phyloP scores from a whole-genome alignment of 768 basidiomycete species.

The Mycena rosella region DNA sequence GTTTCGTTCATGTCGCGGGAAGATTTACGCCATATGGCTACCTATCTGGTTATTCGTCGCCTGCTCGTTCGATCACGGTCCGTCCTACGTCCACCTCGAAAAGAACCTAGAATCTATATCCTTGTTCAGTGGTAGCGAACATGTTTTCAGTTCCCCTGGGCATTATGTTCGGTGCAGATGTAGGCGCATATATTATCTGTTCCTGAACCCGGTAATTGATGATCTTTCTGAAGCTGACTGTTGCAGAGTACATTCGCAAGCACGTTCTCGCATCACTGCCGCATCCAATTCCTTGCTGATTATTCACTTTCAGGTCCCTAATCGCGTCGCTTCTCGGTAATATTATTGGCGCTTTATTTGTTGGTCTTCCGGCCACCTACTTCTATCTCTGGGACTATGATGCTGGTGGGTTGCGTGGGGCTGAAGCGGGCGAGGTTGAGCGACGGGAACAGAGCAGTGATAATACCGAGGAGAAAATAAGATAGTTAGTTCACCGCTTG shows the following conservation, averaged over 20 bases:
- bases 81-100: slow-evolving; percentile 25
- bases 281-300: neutral
- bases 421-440: slow-evolving; percentile 52
- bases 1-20: neutral
- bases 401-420: slow-evolving; percentile 51
- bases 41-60: slow-evolving; percentile 85
- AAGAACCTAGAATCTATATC: neutral
- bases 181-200: slow-evolving; percentile 37
- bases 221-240: slow-evolving; percentile 55
- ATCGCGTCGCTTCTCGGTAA: slow-evolving; percentile 75
- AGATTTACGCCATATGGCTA: slow-evolving; percentile 77
- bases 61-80: slow-evolving; percentile 79
- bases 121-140: slow-evolving; percentile 70
- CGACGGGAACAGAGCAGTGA: slow-evolving; percentile 27
- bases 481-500: slow-evolving; percentile 9
- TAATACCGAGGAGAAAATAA: slow-evolving; percentile 18
- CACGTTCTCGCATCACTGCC: slow-evolving; percentile 45
- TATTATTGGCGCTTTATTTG: slow-evolving; percentile 72
- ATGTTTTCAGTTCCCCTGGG: slow-evolving; percentile 82
- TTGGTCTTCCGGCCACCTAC: slow-evolving; percentile 74
- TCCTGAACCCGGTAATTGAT: neutral
- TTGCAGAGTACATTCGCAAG: slow-evolving; percentile 75
- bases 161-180: slow-evolving; percentile 77
- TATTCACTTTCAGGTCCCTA: slow-evolving; percentile 58
- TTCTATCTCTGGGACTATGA: slow-evolving; percentile 71